A percentile compares a stretch with the other conserved stretches of the same genome.
These are phyloP conservation scores for Erodium trifolium DNA, from an alignment of 441 rosid species.

Conservation along the genomic window DNA sequence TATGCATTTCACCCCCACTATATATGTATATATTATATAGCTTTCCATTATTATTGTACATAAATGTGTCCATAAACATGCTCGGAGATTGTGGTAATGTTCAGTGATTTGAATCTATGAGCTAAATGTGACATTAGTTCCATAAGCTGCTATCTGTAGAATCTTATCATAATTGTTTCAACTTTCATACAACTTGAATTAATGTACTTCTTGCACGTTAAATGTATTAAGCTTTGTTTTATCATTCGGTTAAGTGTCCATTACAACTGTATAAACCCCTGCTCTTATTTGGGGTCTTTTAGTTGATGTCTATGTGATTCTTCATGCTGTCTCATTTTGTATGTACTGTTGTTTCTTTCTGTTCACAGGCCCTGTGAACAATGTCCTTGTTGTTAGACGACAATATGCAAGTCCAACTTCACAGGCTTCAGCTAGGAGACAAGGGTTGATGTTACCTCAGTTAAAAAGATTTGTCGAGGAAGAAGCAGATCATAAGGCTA, in stretches of 20 bases:
- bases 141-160: not conserved
- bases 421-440: conserved; percentile 43
- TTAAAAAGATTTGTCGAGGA: conserved; percentile 52
- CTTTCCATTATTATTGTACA: not conserved
- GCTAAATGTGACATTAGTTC: not conserved
- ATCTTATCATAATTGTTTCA: not conserved
- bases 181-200: no score
- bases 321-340: not conserved
- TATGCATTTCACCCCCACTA: not conserved
- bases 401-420: conserved; percentile 24
- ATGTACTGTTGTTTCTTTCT: not conserved
- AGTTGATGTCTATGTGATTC: not conserved
- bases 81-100: not conserved
- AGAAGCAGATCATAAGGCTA: conserved; percentile 23
- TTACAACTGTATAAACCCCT: no score
- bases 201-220: no score
- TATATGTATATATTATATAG: not conserved
- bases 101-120: not conserved
- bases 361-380: conserved; percentile 59
- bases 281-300: not conserved
- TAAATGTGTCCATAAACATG: not conserved
- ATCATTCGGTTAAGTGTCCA: not conserved
- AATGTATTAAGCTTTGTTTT: no score
- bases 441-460: conserved; percentile 38
- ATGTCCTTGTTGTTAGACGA: conserved; percentile 44